Evolutionary conservation across 805 yeast species (phyloP).

Genomic region (Saturnispora gosingensis): DNA sequence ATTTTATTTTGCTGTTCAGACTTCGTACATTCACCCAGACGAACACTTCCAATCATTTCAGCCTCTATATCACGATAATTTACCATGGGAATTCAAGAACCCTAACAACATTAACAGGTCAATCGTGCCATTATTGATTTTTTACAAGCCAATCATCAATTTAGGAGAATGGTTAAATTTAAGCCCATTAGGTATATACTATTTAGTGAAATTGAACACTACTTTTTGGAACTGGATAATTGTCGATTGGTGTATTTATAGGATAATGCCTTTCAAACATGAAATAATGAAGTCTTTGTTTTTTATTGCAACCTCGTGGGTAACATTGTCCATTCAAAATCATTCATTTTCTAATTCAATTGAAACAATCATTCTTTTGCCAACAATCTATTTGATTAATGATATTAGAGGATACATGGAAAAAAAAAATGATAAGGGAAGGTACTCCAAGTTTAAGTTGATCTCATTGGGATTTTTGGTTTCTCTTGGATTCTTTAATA

Average conservation of each 20-base stretch:
- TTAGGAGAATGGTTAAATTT: conserved; percentile 26
- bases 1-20: conserved; percentile 49
- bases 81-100: conserved; percentile 79
- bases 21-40: conserved; percentile 94
- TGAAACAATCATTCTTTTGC: conserved; percentile 53
- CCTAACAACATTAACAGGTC: conserved; percentile 54
- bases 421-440: not conserved
- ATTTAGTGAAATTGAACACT: conserved; percentile 42
- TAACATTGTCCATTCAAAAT: conserved; percentile 70
- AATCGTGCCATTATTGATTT: conserved; percentile 52
- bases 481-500: conserved; percentile 68
- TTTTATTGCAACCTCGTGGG: conserved; percentile 49
- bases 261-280: conserved; percentile 27
- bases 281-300: conserved; percentile 34
- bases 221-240: conserved; percentile 26
- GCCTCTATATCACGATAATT: conserved; percentile 43
- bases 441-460: conserved; percentile 12
- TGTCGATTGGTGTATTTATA: conserved; percentile 24
- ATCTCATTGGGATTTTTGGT: conserved; percentile 38
- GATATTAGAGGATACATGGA: conserved; percentile 19
- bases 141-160: conserved; percentile 59
- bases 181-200: conserved; percentile 44
- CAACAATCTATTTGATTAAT: conserved; percentile 41
- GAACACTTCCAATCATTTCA: conserved; percentile 93
- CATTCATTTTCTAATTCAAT: conserved; percentile 86